These are phyloP conservation scores for Debaryomycetaceae sp. DNA, from an alignment of 1,139 yeast genomes.

Conservation along the genomic window DNA sequence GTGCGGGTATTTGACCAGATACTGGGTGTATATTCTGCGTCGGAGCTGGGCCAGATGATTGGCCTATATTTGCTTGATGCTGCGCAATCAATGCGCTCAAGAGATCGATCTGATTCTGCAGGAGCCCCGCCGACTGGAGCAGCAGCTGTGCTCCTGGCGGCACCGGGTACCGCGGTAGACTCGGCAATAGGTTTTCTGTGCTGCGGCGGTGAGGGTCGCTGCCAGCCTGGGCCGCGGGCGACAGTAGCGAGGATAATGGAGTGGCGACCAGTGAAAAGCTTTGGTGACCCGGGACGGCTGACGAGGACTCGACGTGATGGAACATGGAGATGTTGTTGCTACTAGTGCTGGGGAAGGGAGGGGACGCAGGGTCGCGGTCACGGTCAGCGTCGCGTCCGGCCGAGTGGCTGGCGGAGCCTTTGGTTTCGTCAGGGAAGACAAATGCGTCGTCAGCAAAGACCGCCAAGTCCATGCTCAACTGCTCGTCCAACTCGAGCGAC, in stretches of 20 bases:
- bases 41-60: too few species aligned
- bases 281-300: too few species aligned
- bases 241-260: too few species aligned
- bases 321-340: not conserved
- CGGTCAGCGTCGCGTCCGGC: not conserved
- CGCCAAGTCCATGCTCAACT: slow-evolving; percentile 59
- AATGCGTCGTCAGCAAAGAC: slow-evolving; percentile 75
- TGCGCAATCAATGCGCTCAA: slow-evolving; percentile 64
- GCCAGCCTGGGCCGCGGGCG: not conserved
- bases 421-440: slow-evolving; percentile 57
- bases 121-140: slow-evolving; percentile 52
- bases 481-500: slow-evolving; percentile 46
- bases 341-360: not conserved
- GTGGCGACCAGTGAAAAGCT: too few species aligned
- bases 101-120: slow-evolving; percentile 59
- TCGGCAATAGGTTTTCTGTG: not conserved
- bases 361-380: not conserved
- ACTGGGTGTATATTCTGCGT: not conserved
- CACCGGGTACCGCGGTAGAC: slow-evolving; percentile 51
- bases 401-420: not conserved
- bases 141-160: slow-evolving; percentile 65
- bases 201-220: not conserved
- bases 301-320: not conserved
- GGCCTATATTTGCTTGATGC: slow-evolving; percentile 36
- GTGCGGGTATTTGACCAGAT: not conserved